phyloP scores from a whole-genome alignment of 306 rosid genomes.

The Alnus glutinosa region DNA sequence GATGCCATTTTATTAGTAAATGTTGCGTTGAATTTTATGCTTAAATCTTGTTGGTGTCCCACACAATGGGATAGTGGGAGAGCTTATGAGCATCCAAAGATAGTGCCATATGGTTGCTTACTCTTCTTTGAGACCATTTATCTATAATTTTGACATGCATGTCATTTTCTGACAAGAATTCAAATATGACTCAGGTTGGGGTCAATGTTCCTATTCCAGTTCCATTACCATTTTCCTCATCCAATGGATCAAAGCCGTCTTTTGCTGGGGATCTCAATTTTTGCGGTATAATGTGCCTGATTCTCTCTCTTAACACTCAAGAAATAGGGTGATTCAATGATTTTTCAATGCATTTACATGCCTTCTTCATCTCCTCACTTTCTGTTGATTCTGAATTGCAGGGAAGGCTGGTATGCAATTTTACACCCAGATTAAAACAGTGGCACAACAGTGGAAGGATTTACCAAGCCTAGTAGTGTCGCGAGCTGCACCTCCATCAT shows the following conservation, averaged over 20 bases:
- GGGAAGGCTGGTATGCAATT: constrained; percentile 64
- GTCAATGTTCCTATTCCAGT: constrained; percentile 59
- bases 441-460: constrained; percentile 70
- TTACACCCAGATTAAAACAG: constrained; percentile 63
- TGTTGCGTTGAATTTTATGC: constrained; percentile 3
- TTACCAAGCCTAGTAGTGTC: constrained; percentile 35
- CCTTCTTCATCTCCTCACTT: background rate
- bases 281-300: constrained; percentile 31
- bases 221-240: constrained; percentile 54
- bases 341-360: constrained; percentile 8
- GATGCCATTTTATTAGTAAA: background rate
- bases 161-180: constrained; percentile 12
- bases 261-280: constrained; percentile 44
- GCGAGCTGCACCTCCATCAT: constrained; percentile 32
- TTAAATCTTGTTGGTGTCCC: background rate
- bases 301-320: constrained; percentile 2
- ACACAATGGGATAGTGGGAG: background rate
- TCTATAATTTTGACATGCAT: background rate
- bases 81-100: constrained; percentile 5
- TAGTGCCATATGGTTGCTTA: constrained; percentile 2
- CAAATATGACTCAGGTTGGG: constrained; percentile 53
- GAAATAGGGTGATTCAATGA: background rate
- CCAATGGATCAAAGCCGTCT: constrained; percentile 43
- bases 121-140: background rate
- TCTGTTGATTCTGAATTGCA: constrained; percentile 27